phyloP scores from a whole-genome alignment of 257 asterid species.

The Fraxinus excelsior region DNA sequence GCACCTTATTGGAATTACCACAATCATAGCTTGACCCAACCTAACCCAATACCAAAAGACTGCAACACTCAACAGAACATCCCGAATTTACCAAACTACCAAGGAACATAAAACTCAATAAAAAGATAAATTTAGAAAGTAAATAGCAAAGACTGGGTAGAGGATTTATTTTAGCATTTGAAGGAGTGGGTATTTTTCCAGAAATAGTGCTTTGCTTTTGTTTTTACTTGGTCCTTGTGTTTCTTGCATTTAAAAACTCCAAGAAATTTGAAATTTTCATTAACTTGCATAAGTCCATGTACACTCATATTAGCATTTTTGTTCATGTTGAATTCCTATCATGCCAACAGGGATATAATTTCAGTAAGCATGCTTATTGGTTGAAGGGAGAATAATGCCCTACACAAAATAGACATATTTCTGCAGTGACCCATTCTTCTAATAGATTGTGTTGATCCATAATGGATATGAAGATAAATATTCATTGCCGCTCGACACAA shows the following conservation, averaged over 20 bases:
- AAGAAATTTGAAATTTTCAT: not conserved
- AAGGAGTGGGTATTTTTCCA: not conserved
- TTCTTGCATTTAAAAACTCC: not conserved
- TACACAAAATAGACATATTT: too few species aligned
- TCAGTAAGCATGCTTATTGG: not conserved
- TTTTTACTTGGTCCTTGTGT: not conserved
- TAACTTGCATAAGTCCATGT: not conserved
- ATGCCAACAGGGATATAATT: not conserved
- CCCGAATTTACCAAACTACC: too few species aligned
- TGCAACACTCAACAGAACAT: too few species aligned
- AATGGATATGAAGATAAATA: not conserved
- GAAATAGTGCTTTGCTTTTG: not conserved
- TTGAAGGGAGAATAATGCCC: not conserved
- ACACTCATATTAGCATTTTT: not conserved
- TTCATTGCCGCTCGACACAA: not conserved
- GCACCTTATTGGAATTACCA: not conserved
- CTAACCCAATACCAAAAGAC: too few species aligned
- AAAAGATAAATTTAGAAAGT: too few species aligned
- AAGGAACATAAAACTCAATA: too few species aligned
- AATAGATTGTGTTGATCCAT: too few species aligned
- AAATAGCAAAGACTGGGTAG: too few species aligned
- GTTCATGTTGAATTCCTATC: not conserved
- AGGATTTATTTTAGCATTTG: too few species aligned
- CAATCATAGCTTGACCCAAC: too few species aligned
- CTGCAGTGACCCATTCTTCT: too few species aligned